Base-by-base conservation (phyloP, 2,329 filamentous ascomycete species). In the Exophiala spinifera region DNA sequence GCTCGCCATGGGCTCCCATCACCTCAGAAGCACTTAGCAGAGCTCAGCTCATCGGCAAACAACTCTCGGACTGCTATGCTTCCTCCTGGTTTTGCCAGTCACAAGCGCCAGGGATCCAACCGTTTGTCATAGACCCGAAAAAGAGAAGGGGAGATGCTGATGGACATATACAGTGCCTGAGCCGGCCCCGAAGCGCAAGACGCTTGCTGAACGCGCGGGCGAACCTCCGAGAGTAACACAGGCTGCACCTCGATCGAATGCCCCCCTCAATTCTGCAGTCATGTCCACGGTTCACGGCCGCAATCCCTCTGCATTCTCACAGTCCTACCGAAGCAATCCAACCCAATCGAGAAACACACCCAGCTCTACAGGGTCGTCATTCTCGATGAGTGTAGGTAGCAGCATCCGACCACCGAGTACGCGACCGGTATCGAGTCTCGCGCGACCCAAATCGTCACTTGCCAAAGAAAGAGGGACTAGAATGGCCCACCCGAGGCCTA, bases 181-280 rank as follows among this genome's bases (percentile, higher is more conserved):
- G 63, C 76, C 83, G 17, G 78, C 83, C 46, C 65, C 81, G 2
- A 87, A 87, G 69, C 76, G 84, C 53, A 83, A 83, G 64, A 81
- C 80, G 13, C 70, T 85, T 21, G 70, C 69, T 17, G 80, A 85
- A 52, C 75, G 75, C 61, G 81, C 77, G 28, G 77, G 69, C 57
- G 82, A 86, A 55, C 78, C 73, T 28, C 75, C 69, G 55, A 68
- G 71, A 42, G 67, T 74, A 13, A 67, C 70, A 46, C 65, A 70
- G 28, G 66, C 73, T 56, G 71, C 74, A 52, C 73, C 72, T 33
- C 68, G 70, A 46, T 74, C 69, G 51, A 66, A 70, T 52, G 76
- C 74, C 61, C 69, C 73, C 36, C 67, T 69, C 45, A 68, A 66
- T 49, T 57, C 59, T 42, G 66, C 67, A 33, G 67, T 80, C 56